These are phyloP conservation scores for Boletus vermiculosoides DNA, from an alignment of 768 basidiomycete genomes.

Conservation along the genomic window DNA sequence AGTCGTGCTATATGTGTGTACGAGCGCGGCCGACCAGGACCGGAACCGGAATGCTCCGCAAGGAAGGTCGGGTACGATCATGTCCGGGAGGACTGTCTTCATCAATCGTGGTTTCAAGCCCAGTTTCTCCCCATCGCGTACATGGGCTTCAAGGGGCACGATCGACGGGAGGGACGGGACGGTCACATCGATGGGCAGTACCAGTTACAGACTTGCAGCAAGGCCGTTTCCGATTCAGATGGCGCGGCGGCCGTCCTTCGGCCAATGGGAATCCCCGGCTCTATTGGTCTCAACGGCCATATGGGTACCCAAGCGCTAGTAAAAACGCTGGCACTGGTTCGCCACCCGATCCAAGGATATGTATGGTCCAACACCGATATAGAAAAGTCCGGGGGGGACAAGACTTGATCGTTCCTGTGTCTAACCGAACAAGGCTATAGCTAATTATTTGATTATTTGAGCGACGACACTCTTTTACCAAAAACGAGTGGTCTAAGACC, in stretches of 20 bases:
- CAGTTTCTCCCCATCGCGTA: not conserved
- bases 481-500: not conserved
- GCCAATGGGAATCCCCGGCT: no score
- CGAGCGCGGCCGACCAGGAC: not conserved
- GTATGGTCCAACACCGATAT: not conserved
- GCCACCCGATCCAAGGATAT: not conserved
- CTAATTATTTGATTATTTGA: not conserved
- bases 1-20: not conserved
- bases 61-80: not conserved
- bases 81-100: not conserved
- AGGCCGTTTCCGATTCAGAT: no score
- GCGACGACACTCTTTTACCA: not conserved
- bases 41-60: not conserved
- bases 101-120: not conserved
- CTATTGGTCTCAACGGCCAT: no score
- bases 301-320: not conserved
- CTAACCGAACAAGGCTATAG: not conserved
- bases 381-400: not conserved
- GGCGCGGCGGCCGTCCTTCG: no score
- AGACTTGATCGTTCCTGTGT: not conserved
- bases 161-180: no score
- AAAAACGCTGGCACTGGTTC: not conserved
- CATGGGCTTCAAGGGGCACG: not conserved
- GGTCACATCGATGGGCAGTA: no score
- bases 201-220: no score